These are phyloP conservation scores for Scleroderma citrinum DNA, from an alignment of 768 basidiomycete genomes.

Conservation along the genomic window DNA sequence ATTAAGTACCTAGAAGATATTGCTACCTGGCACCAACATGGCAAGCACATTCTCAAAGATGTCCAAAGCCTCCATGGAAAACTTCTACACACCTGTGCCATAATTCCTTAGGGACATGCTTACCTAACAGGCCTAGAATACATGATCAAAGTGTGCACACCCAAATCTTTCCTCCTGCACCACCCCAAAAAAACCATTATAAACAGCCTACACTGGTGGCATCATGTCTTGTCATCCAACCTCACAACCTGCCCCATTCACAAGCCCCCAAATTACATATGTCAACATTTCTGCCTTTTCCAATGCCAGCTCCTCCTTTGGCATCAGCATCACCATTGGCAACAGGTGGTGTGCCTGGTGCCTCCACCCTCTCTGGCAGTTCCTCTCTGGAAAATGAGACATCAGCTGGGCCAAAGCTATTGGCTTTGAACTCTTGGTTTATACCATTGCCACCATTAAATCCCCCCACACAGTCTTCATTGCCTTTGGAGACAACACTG, in stretches of 20 bases:
- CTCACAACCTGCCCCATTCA: not conserved
- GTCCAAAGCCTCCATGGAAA: slow-evolving; percentile 36
- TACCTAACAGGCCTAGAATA: slow-evolving; percentile 36
- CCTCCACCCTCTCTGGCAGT: slow-evolving; percentile 27
- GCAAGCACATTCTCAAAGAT: slow-evolving; percentile 27
- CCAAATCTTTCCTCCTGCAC: slow-evolving; percentile 18
- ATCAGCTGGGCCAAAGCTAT: slow-evolving; percentile 46
- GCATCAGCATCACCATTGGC: not conserved
- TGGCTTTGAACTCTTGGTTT: slow-evolving; percentile 37
- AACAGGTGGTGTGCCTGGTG: slow-evolving; percentile 26
- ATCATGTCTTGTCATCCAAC: not conserved
- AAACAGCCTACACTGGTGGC: not conserved
- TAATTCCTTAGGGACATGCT: slow-evolving; percentile 30
- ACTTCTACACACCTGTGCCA: slow-evolving; percentile 29
- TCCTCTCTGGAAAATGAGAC: slow-evolving; percentile 18
- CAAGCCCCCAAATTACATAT: not conserved
- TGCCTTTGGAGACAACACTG: slow-evolving; percentile 25
- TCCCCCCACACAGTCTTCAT: not conserved
- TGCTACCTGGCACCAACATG: slow-evolving; percentile 14
- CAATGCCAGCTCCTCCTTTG: not conserved
- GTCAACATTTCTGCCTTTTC: not conserved
- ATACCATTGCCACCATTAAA: not conserved
- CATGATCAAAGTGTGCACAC: slow-evolving; percentile 23
- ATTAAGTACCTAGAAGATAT: slow-evolving; percentile 26
- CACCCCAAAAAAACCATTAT: slow-evolving; percentile 3